phyloP scores from a whole-genome alignment of 306 rosid genomes.

The Rosa chinensis region DNA sequence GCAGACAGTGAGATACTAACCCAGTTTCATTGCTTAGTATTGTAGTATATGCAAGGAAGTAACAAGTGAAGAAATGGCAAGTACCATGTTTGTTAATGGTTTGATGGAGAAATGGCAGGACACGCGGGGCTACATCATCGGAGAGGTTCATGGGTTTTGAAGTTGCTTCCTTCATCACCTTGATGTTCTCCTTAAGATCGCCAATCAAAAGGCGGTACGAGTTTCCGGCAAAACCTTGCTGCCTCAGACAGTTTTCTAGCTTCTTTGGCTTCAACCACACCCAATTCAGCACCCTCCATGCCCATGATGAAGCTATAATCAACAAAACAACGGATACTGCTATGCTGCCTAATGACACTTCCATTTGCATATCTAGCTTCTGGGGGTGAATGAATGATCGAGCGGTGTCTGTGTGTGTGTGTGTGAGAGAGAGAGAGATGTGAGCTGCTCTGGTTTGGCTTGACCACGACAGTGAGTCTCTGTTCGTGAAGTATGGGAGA shows the following conservation, averaged over 20 bases:
- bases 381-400: neutral
- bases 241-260: conserved; percentile 1
- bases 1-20: neutral
- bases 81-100: neutral
- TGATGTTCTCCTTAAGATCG: conserved; percentile 21
- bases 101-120: conserved; percentile 6
- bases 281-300: conserved; percentile 26
- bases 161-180: conserved; percentile 4
- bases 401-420: neutral
- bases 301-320: neutral
- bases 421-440: neutral
- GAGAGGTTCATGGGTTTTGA: conserved; percentile 31
- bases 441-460: neutral
- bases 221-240: conserved; percentile 34
- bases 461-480: no score
- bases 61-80: neutral
- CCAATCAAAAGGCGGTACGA: conserved; percentile 32
- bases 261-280: conserved; percentile 31
- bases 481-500: no score
- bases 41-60: no score
- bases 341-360: neutral
- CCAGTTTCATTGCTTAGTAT: neutral
- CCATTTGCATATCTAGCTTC: conserved; percentile 4
- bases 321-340: neutral
- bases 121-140: conserved; percentile 14